These are phyloP conservation scores for Linnemannia exigua DNA, from an alignment of 192 early-diverging fungal species.

Conservation along the genomic window DNA sequence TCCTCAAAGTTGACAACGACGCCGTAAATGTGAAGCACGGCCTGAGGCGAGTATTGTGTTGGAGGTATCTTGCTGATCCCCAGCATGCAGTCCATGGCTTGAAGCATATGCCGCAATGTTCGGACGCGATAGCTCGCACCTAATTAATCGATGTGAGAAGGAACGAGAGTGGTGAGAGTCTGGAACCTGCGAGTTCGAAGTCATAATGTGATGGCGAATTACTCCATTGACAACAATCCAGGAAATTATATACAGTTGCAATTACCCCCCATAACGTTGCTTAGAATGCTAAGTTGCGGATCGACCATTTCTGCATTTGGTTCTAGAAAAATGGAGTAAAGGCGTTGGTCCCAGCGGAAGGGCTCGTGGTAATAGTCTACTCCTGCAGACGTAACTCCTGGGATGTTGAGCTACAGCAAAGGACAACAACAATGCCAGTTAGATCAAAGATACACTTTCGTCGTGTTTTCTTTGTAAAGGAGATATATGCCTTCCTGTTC, in stretches of 20 bases:
- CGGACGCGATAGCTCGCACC: constrained; percentile 62
- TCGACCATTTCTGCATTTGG: constrained; percentile 63
- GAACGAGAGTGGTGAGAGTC: neutral
- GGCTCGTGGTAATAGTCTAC: constrained; percentile 80
- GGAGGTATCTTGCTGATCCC: constrained; percentile 59
- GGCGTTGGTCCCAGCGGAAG: constrained; percentile 87
- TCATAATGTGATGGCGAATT: neutral
- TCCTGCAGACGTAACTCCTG: constrained; percentile 73
- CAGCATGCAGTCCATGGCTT: constrained; percentile 75
- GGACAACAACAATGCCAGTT: neutral
- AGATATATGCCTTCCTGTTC: neutral
- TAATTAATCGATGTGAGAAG: neutral
- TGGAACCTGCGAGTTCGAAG: neutral
- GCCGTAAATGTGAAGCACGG: constrained; percentile 63
- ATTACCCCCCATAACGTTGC: constrained; percentile 77
- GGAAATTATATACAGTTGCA: neutral
- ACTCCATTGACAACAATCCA: neutral
- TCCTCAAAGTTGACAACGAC: constrained; percentile 77
- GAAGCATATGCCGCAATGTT: constrained; percentile 68
- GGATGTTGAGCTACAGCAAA: constrained; percentile 72
- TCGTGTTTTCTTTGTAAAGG: neutral
- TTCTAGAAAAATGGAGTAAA: constrained; percentile 76
- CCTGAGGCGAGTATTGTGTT: constrained; percentile 43
- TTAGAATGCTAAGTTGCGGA: constrained; percentile 73
- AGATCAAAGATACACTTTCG: neutral